Percentiles rank a stretch among this genome's conserved stretches.
Evolutionary conservation across 2,329 filamentous ascomycete genomes (phyloP).

Genomic region (Colletotrichum gigasporum): DNA sequence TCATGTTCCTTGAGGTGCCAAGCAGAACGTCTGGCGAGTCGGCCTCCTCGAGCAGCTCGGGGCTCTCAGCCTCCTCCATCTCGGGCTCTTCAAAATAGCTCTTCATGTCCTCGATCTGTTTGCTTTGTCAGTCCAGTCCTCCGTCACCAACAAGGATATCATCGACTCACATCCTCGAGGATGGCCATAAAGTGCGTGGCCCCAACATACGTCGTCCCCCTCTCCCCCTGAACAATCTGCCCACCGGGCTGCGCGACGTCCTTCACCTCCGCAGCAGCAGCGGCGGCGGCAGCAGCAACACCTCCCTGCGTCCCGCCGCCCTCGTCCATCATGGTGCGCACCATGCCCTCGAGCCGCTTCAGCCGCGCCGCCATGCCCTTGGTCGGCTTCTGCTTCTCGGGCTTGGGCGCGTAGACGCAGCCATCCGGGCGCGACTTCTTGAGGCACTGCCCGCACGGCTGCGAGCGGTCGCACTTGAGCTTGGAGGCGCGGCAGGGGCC

Average conservation of each 20-base stretch:
- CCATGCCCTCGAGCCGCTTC: slow-evolving; percentile 65
- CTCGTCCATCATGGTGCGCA: slow-evolving; percentile 63
- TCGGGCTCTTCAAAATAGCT: slow-evolving; percentile 63
- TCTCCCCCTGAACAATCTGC: slow-evolving; percentile 54
- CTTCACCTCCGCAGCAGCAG: not conserved
- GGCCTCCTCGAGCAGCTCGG: slow-evolving; percentile 44
- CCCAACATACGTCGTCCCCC: slow-evolving; percentile 62
- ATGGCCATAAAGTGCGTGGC: slow-evolving; percentile 70
- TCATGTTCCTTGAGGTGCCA: slow-evolving; percentile 47
- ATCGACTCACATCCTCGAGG: slow-evolving; percentile 62
- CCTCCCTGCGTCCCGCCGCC: slow-evolving; percentile 40
- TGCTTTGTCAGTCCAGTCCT: slow-evolving; percentile 21
- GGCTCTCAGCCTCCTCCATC: slow-evolving; percentile 44
- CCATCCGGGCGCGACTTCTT: slow-evolving; percentile 56
- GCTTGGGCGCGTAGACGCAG: slow-evolving; percentile 60
- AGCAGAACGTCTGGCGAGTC: slow-evolving; percentile 55
- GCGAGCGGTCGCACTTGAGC: slow-evolving; percentile 64
- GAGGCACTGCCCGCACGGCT: slow-evolving; percentile 62
- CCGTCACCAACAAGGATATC: not conserved
- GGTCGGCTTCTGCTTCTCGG: slow-evolving; percentile 49
- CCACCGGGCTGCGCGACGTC: slow-evolving; percentile 40
- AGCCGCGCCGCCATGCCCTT: slow-evolving; percentile 64
- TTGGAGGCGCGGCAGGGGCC: slow-evolving; percentile 62
- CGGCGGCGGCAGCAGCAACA: not conserved
- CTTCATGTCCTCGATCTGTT: slow-evolving; percentile 67